These are phyloP conservation scores for Senecio squalidus DNA, from an alignment of 140 eudicot species.

Conservation along the genomic window DNA sequence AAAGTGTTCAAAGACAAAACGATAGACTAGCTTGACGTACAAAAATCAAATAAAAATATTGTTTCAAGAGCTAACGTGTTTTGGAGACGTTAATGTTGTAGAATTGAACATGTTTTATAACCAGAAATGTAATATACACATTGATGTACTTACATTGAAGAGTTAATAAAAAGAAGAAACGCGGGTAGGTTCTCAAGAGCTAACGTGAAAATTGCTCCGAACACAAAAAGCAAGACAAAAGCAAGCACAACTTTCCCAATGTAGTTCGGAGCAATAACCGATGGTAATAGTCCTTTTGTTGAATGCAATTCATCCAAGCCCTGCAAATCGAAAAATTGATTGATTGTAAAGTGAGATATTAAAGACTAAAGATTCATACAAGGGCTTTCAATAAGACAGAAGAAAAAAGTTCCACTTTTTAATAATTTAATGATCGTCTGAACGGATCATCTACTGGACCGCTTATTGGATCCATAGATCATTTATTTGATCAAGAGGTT, in stretches of 20 bases:
- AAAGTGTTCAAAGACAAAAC: too few relatives aligned
- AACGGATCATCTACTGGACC: too few relatives aligned
- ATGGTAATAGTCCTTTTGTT: conserved; percentile 24
- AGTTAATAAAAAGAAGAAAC: conserved; percentile 43
- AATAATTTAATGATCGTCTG: too few relatives aligned
- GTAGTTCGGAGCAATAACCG: conserved; percentile 37
- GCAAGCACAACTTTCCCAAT: conserved; percentile 70
- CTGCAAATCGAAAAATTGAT: conserved; percentile 32
- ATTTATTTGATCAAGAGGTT: too few relatives aligned
- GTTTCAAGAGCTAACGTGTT: too few relatives aligned
- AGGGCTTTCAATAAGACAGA: not conserved
- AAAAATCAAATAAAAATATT: not conserved
- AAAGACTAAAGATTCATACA: not conserved
- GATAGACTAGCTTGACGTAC: too few relatives aligned
- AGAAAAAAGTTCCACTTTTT: too few relatives aligned
- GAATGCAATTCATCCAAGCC: conserved; percentile 33
- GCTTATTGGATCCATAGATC: too few relatives aligned
- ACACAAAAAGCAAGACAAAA: conserved; percentile 47
- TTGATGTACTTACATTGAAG: conserved; percentile 30
- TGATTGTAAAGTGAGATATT: not conserved
- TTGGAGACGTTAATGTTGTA: conserved; percentile 9
- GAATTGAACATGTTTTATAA: conserved; percentile 1
- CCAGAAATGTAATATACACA: conserved; percentile 11
- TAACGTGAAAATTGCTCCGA: conserved; percentile 66
- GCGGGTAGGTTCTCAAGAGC: conserved; percentile 77